Percentiles rank a stretch among this genome's conserved stretches.
Evolutionary conservation across 2,329 filamentous ascomycete genomes (phyloP).

Genomic region (Pleomassaria siparia): DNA sequence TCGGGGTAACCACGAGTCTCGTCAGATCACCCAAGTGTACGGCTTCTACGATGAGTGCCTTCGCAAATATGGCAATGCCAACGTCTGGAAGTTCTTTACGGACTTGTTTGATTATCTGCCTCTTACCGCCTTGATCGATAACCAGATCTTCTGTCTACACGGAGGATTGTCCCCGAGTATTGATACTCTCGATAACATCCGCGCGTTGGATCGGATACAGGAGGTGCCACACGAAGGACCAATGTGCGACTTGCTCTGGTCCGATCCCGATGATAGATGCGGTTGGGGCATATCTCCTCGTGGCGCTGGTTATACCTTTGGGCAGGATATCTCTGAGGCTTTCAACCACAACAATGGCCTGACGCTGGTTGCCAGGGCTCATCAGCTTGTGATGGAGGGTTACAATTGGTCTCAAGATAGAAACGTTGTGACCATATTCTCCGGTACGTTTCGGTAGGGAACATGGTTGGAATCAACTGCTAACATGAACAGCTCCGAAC

Average conservation of each 20-base stretch:
- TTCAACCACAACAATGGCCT: slow-evolving; percentile 99
- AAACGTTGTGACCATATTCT: slow-evolving; percentile 99
- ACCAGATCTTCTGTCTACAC: slow-evolving; percentile 72
- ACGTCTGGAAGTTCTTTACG: slow-evolving; percentile 77
- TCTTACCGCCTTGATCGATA: slow-evolving; percentile 72
- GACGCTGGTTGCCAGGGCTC: slow-evolving; percentile 91
- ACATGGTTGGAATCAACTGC: slow-evolving; percentile 8
- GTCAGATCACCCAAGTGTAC: slow-evolving; percentile 77
- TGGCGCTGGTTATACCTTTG: slow-evolving; percentile 93
- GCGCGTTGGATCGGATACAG: slow-evolving; percentile 54
- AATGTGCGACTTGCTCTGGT: slow-evolving; percentile 77
- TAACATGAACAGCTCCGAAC: slow-evolving; percentile 52
- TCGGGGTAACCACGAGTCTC: slow-evolving; percentile 83
- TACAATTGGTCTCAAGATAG: slow-evolving; percentile 99
- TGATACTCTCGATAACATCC: slow-evolving; percentile 71
- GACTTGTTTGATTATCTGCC: slow-evolving; percentile 78
- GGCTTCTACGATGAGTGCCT: slow-evolving; percentile 79
- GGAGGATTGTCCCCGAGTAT: slow-evolving; percentile 73
- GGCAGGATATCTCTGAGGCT: slow-evolving; percentile 95
- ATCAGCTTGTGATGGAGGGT: slow-evolving; percentile 99
- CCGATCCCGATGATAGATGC: slow-evolving; percentile 92
- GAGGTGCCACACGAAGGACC: slow-evolving; percentile 77
- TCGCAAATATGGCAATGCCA: slow-evolving; percentile 75
- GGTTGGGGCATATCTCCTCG: slow-evolving; percentile 95
- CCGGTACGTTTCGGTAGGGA: slow-evolving; percentile 49